Conservation (phyloP, 345 rosid species). For the Microcos paniculata region DNA sequence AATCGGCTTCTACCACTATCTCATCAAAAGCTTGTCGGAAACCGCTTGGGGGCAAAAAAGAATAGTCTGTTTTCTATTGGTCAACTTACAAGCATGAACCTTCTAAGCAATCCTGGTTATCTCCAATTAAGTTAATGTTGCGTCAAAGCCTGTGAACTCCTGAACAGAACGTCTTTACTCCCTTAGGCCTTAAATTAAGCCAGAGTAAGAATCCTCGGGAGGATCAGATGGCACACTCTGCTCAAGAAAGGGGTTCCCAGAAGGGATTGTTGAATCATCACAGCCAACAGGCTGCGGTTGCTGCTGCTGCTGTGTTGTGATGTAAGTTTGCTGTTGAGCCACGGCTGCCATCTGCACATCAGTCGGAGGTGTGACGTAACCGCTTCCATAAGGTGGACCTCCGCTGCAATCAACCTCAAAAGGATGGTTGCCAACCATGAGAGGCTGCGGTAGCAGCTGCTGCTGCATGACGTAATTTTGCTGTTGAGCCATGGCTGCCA, state of each 20-base stretch:
- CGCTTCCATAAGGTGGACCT: slow-evolving; percentile 11
- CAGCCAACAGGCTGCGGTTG: neutral
- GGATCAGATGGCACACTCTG: neutral
- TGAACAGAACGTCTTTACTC: neutral
- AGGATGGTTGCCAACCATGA: neutral
- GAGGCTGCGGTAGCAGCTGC: neutral
- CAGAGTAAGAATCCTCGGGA: neutral
- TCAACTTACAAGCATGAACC: neutral
- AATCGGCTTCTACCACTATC: neutral
- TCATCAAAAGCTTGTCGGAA: neutral
- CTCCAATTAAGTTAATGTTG: neutral
- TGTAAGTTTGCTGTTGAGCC: slow-evolving; percentile 17
- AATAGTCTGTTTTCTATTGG: neutral
- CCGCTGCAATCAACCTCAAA: slow-evolving; percentile 12
- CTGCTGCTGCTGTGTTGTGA: slow-evolving; percentile 7
- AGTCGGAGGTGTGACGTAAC: neutral
- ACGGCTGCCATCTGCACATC: slow-evolving; percentile 3
- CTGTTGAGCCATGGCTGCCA: slow-evolving; percentile 12
- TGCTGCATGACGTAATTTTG: slow-evolving; percentile 10
- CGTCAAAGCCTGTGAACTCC: neutral
- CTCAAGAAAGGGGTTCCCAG: slow-evolving; percentile 14
- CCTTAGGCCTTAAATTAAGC: neutral
- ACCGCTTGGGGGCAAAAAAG: neutral
- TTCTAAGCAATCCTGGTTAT: neutral
- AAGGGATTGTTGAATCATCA: slow-evolving; percentile 2